Conservation (phyloP, 2,329 filamentous ascomycete species). For the Colletotrichum tropicale region DNA sequence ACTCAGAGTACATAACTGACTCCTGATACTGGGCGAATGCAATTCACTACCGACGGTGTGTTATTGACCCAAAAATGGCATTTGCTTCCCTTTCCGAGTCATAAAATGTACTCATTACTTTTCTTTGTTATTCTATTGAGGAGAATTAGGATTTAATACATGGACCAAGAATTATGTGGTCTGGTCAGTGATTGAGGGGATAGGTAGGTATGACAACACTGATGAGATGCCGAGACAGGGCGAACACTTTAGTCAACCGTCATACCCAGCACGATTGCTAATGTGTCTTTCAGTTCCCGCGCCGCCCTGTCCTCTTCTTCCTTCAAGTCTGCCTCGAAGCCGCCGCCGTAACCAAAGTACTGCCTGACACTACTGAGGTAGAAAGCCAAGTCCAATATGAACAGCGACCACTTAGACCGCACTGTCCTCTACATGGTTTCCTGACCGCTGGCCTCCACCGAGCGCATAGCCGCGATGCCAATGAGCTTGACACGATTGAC, state of each 20-base stretch:
- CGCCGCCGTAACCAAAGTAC: not conserved
- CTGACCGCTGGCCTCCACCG: not conserved
- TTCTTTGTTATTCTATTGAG: not conserved
- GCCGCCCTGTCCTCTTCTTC: not conserved
- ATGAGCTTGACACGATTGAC: constrained; percentile 77
- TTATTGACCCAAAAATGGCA: not conserved
- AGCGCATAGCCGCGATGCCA: constrained; percentile 27
- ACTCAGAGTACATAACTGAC: not conserved
- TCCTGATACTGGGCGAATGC: not conserved
- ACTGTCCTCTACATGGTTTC: not conserved
- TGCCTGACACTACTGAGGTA: not conserved
- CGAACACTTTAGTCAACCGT: not conserved
- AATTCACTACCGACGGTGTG: too few relatives aligned
- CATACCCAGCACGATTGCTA: not conserved
- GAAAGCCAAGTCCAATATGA: not conserved
- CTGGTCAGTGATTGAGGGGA: not conserved
- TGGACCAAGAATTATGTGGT: not conserved
- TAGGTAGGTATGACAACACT: not conserved
- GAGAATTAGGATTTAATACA: not conserved
- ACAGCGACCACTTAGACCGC: not conserved
- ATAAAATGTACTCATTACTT: rapidly evolving
- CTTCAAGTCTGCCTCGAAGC: not conserved
- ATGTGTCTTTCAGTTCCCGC: not conserved
- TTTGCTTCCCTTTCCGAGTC: not conserved
- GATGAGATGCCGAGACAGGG: too few relatives aligned